Conservation (phyloP, 148 eudicot genomes). For the Linanthus parryae region DNA sequence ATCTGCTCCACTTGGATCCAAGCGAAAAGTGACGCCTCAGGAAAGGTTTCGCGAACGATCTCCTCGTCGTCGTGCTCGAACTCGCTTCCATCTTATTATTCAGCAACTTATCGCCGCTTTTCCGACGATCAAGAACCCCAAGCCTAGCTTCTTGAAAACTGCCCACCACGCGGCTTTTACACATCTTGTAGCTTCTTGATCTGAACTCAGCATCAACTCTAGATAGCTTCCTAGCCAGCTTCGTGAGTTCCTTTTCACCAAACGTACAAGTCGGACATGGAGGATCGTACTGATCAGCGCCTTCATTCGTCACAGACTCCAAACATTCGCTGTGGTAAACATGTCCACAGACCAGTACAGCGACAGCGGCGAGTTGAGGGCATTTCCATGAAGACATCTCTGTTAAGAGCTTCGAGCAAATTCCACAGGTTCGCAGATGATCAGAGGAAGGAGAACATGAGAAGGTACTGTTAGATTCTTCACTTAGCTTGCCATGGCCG, state of each 20-base stretch:
- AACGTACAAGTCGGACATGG: conserved; percentile 87
- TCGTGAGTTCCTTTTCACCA: conserved; percentile 68
- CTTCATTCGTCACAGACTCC: conserved; percentile 78
- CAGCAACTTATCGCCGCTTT: conserved; percentile 44
- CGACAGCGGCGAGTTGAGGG: conserved; percentile 67
- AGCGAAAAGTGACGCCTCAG: conserved; percentile 78
- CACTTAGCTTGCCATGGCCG: conserved; percentile 38
- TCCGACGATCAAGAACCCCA: conserved; percentile 34
- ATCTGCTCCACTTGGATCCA: conserved; percentile 49
- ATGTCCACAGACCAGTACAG: conserved; percentile 86
- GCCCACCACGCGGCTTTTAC: conserved; percentile 43
- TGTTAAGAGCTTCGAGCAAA: conserved; percentile 72
- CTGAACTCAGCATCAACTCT: conserved; percentile 63
- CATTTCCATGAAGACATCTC: conserved; percentile 71
- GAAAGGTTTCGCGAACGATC: conserved; percentile 84
- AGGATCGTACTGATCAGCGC: conserved; percentile 79
- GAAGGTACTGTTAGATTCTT: conserved; percentile 30
- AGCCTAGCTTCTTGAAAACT: conserved; percentile 29
- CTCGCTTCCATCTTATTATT: conserved; percentile 47
- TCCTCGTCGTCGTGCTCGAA: conserved; percentile 71
- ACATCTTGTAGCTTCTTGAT: conserved; percentile 43
- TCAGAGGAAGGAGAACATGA: conserved; percentile 42
- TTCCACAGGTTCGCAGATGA: conserved; percentile 61
- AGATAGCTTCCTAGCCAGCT: conserved; percentile 58
- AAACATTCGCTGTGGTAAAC: conserved; percentile 92